Evolutionary conservation across 768 basidiomycete genomes (phyloP).

Genomic region (Tylopilus felleus): DNA sequence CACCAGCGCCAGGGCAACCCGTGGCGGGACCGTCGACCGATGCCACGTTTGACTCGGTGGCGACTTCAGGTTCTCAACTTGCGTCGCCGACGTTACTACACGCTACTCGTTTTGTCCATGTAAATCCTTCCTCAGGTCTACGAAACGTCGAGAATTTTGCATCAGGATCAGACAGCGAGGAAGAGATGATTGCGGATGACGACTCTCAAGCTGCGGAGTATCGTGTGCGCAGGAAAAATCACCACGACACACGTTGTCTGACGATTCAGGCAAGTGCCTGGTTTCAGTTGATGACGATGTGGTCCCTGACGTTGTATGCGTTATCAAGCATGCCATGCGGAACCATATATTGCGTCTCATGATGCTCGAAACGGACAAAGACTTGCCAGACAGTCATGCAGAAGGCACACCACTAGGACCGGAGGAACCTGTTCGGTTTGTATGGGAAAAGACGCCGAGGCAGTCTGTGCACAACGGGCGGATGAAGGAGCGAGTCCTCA

Average conservation of each 20-base stretch:
- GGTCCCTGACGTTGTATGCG: conserved; percentile 3
- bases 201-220: conserved; percentile 31
- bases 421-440: conserved; percentile 64
- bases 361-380: conserved; percentile 51
- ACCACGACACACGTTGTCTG: conserved; percentile 61
- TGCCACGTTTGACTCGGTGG: neutral
- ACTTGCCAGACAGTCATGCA: conserved; percentile 57
- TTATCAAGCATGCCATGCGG: conserved; percentile 64
- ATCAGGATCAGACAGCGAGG: conserved; percentile 36
- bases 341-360: conserved; percentile 60
- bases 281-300: neutral
- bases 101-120: conserved; percentile 20
- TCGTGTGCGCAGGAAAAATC: conserved; percentile 47
- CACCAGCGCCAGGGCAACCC: conserved; percentile 20
- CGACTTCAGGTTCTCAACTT: conserved; percentile 3
- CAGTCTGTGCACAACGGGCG: conserved; percentile 70
- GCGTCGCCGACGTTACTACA: conserved; percentile 16
- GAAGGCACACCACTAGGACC: conserved; percentile 48
- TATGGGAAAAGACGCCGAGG: conserved; percentile 75
- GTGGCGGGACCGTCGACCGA: conserved; percentile 9
- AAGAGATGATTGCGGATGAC: conserved; percentile 35
- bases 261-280: conserved; percentile 57
- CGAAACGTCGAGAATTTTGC: conserved; percentile 28
- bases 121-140: conserved; percentile 10
- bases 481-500: conserved; percentile 64